Evolutionary conservation across 1,284 basidiomycete genomes (phyloP).

Genomic region (Xerocomus minutiporus): DNA sequence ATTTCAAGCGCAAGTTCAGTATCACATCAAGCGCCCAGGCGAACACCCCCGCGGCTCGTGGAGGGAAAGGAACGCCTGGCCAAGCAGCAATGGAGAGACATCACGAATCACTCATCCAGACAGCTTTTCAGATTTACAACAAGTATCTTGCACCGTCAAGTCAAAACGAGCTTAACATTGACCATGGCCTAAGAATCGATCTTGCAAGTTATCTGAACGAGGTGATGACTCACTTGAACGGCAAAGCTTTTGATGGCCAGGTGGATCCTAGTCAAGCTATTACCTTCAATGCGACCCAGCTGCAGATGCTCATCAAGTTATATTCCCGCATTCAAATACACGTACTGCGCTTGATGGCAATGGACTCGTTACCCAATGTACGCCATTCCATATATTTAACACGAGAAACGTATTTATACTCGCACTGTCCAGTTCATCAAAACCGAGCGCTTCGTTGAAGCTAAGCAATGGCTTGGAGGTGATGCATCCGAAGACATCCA

Average conservation of each 20-base stretch:
- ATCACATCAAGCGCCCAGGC: slow-evolving; percentile 91
- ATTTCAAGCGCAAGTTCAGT: slow-evolving; percentile 94
- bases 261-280: slow-evolving; percentile 75
- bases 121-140: slow-evolving; percentile 92
- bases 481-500: slow-evolving; percentile 61
- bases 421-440: slow-evolving; percentile 66
- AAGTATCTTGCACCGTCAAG: slow-evolving; percentile 94
- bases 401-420: slow-evolving; percentile 4
- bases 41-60: slow-evolving; percentile 38
- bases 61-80: slow-evolving; percentile 57
- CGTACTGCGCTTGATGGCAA: slow-evolving; percentile 96
- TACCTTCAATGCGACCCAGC: slow-evolving; percentile 86
- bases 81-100: slow-evolving; percentile 95
- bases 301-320: slow-evolving; percentile 88
- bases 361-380: slow-evolving; percentile 94
- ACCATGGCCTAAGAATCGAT: slow-evolving; percentile 93
- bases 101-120: slow-evolving; percentile 91
- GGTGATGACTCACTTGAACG: slow-evolving; percentile 71
- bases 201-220: slow-evolving; percentile 90
- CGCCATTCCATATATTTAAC: slow-evolving; percentile 18
- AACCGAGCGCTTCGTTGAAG: slow-evolving; percentile 70
- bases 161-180: slow-evolving; percentile 95
- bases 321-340: slow-evolving; percentile 97
- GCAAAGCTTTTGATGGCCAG: slow-evolving; percentile 71
- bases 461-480: slow-evolving; percentile 72